Conservation (phyloP, 805 yeast genomes). For the Zygosaccharomyces lentus region DNA sequence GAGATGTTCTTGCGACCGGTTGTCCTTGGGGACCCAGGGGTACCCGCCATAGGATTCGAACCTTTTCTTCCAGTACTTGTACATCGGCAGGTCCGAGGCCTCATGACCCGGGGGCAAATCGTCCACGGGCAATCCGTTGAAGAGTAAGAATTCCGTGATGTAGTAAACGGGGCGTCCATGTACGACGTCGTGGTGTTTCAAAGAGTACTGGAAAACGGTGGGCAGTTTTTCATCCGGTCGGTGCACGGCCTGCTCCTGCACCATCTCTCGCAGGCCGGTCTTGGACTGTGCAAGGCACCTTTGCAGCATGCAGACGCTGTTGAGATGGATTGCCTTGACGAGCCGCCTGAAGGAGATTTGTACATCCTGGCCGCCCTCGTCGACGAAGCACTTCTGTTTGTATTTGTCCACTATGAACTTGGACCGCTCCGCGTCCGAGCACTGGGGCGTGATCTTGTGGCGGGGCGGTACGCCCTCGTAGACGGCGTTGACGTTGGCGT, state of each 20-base stretch:
- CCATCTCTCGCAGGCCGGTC: slow-evolving; percentile 12
- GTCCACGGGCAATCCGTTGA: slow-evolving; percentile 53
- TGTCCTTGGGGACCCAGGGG: background rate
- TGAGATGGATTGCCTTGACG: slow-evolving; percentile 50
- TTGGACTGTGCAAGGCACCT: slow-evolving; percentile 23
- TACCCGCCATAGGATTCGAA: slow-evolving; percentile 30
- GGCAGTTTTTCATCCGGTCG: slow-evolving; percentile 16
- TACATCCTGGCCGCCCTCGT: slow-evolving; percentile 11
- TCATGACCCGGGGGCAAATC: slow-evolving; percentile 24
- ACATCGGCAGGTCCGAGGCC: slow-evolving; percentile 45
- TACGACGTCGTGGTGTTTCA: slow-evolving; percentile 41
- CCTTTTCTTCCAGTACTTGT: slow-evolving; percentile 49
- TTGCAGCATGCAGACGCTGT: slow-evolving; percentile 35
- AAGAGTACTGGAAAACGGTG: slow-evolving; percentile 47
- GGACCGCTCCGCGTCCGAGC: slow-evolving; percentile 46
- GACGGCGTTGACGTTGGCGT: slow-evolving; percentile 51
- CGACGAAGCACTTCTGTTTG: slow-evolving; percentile 42
- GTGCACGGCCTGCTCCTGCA: slow-evolving; percentile 13
- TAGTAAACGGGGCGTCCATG: slow-evolving; percentile 39
- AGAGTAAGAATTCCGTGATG: slow-evolving; percentile 51
- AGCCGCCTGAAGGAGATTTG: slow-evolving; percentile 36
- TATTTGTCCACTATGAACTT: slow-evolving; percentile 67
- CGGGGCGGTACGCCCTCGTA: slow-evolving; percentile 43
- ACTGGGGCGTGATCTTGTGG: slow-evolving; percentile 32
- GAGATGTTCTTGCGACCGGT: background rate